These are phyloP conservation scores for Penicillium rolfsii DNA, from an alignment of 2,329 filamentous ascomycete species.

Conservation along the genomic window DNA sequence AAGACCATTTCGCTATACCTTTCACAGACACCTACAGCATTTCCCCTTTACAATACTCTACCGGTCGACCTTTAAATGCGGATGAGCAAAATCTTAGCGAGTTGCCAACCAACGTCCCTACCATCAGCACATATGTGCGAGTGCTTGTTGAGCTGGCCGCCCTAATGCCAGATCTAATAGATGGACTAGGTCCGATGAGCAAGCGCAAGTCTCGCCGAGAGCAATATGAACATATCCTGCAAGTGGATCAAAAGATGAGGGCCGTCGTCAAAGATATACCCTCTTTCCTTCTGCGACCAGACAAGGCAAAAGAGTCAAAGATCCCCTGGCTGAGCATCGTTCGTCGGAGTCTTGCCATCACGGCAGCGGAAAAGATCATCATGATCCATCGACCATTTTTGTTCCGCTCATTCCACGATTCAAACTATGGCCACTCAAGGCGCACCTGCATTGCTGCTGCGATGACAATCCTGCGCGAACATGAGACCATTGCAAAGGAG, in stretches of 20 bases:
- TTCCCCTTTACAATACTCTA: constrained; percentile 42
- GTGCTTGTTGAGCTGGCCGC: constrained; percentile 39
- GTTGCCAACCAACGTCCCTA: constrained; percentile 24
- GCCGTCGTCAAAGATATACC: constrained; percentile 39
- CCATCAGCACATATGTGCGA: constrained; percentile 32
- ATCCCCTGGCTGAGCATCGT: constrained; percentile 42
- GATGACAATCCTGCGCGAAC: constrained; percentile 43
- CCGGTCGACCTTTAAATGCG: constrained; percentile 39
- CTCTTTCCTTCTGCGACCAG: constrained; percentile 34
- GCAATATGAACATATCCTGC: constrained; percentile 43
- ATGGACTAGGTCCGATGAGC: constrained; percentile 40
- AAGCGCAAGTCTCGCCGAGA: constrained; percentile 39
- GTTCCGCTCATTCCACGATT: constrained; percentile 39
- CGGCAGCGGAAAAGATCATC: constrained; percentile 47
- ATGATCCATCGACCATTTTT: constrained; percentile 48
- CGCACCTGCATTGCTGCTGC: constrained; percentile 45
- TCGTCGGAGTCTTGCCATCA: constrained; percentile 44
- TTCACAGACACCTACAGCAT: constrained; percentile 46
- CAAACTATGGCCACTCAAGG: constrained; percentile 39
- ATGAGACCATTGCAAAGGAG: constrained; percentile 31
- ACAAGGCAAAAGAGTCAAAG: constrained; percentile 33
- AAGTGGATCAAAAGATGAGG: constrained; percentile 41
- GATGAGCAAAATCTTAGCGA: constrained; percentile 38
- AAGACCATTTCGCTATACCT: constrained; percentile 43
- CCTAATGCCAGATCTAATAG: constrained; percentile 41